These are phyloP conservation scores for Amanita subjunquillea DNA, from an alignment of 768 basidiomycete species.

Conservation along the genomic window DNA sequence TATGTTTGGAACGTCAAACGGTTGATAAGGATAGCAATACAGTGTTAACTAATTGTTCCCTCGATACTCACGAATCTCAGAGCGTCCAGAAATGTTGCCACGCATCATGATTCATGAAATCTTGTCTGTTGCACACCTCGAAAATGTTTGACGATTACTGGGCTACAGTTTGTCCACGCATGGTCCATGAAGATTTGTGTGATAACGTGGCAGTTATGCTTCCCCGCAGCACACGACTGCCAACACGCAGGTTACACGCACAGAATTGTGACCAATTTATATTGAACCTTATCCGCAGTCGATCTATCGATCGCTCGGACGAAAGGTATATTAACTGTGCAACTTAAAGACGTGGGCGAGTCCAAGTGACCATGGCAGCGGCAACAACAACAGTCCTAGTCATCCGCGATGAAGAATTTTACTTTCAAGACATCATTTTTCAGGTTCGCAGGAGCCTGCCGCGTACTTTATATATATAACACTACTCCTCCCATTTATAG, in stretches of 20 bases:
- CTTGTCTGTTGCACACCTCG: too few relatives aligned
- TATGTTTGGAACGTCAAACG: background rate
- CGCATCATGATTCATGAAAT: too few relatives aligned
- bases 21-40: too few relatives aligned
- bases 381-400: background rate
- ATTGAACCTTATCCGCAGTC: background rate
- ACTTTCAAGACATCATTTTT: conserved; percentile 2
- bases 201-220: too few relatives aligned
- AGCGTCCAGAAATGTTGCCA: background rate
- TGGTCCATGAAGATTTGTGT: too few relatives aligned
- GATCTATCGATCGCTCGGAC: too few relatives aligned
- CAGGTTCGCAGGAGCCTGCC: background rate
- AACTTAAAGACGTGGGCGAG: background rate
- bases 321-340: background rate
- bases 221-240: too few relatives aligned
- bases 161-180: too few relatives aligned
- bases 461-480: background rate
- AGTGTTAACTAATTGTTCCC: background rate
- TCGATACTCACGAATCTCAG: background rate
- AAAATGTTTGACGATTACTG: too few relatives aligned
- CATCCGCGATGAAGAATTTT: background rate
- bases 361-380: background rate
- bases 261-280: background rate
- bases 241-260: too few relatives aligned
- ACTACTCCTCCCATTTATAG: background rate